Conservation (phyloP, 2,329 filamentous ascomycete genomes). For the Colletotrichum sp. region DNA sequence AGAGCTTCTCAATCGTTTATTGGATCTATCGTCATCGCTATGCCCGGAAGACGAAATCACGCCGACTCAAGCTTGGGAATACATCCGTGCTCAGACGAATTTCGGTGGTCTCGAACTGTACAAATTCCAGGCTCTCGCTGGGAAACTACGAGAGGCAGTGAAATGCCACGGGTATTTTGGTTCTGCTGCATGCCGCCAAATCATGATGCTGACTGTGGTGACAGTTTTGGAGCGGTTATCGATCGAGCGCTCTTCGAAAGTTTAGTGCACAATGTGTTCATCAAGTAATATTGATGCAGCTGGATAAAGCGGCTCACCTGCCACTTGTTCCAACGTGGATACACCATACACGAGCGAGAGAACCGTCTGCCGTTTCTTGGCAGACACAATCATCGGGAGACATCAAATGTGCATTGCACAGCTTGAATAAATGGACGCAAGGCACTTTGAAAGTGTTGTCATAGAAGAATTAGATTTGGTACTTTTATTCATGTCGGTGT, state of each 20-base stretch:
- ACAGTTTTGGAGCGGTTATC: constrained; percentile 12
- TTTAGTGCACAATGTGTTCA: background rate
- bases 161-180: constrained; percentile 39
- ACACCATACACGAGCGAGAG: background rate
- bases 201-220: background rate
- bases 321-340: background rate
- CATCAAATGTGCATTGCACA: background rate
- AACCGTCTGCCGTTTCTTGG: background rate
- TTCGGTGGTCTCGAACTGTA: constrained; percentile 34
- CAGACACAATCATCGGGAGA: background rate
- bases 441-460: background rate
- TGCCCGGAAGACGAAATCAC: constrained; percentile 39
- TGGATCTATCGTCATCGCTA: constrained; percentile 28
- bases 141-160: constrained; percentile 32
- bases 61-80: constrained; percentile 42
- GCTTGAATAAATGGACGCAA: background rate
- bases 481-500: background rate
- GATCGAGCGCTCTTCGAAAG: background rate
- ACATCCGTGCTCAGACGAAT: constrained; percentile 34
- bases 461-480: background rate
- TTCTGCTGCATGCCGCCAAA: background rate
- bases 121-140: constrained; percentile 29
- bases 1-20: constrained; percentile 26
- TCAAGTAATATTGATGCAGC: background rate
- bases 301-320: background rate